These are phyloP conservation scores for Fraxinus sp. DNA, from an alignment of 305 asterid species.

Conservation along the genomic window DNA sequence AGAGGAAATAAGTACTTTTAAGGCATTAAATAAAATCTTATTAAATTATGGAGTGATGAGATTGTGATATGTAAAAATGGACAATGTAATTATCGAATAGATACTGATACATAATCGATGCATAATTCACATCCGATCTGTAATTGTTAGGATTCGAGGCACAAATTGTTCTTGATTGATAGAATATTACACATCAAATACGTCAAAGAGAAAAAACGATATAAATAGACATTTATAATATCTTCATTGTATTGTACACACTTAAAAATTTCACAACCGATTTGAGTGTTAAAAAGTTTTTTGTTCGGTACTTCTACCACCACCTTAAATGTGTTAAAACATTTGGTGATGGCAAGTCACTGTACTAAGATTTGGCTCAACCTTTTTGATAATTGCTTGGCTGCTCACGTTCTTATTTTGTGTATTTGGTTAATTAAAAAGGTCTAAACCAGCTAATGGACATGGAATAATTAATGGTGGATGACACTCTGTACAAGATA, in stretches of 20 bases:
- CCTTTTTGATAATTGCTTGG: slow-evolving; percentile 30
- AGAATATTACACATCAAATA: not conserved
- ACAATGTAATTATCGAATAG: not conserved
- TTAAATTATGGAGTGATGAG: not conserved
- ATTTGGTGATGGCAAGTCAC: not conserved
- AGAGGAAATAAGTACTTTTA: not conserved
- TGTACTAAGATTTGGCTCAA: not conserved
- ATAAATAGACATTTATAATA: no score
- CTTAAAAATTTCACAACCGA: no score
- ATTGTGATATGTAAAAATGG: not conserved
- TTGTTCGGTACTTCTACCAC: no score
- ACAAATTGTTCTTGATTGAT: not conserved
- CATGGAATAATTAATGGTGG: slow-evolving; percentile 8
- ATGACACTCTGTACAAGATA: slow-evolving; percentile 52
- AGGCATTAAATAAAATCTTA: not conserved
- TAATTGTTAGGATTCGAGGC: not conserved
- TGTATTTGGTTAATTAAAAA: slow-evolving; percentile 40
- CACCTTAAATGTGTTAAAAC: not conserved
- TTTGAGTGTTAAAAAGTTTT: no score
- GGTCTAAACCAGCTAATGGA: slow-evolving; percentile 38
- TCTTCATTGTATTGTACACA: no score
- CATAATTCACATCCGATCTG: not conserved
- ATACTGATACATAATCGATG: not conserved
- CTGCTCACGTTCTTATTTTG: slow-evolving; percentile 34
- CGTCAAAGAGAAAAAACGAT: not conserved